These are phyloP conservation scores for Vitis rupestris DNA, from an alignment of 164 flowering plant genomes.

Conservation along the genomic window DNA sequence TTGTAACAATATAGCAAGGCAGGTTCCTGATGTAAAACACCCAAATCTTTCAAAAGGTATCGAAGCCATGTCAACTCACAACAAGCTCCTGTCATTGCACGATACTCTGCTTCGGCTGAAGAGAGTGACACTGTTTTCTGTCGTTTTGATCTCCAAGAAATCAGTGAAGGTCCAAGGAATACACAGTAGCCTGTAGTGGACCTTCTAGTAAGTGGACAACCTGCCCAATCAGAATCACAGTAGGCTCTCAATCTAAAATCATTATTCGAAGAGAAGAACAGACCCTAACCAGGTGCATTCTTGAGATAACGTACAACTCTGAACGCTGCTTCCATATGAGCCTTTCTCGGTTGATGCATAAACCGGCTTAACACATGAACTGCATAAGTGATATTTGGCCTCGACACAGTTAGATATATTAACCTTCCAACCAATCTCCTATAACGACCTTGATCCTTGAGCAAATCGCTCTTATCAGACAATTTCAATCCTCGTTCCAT, in stretches of 20 bases:
- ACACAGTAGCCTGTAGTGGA: not conserved
- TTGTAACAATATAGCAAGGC: not conserved
- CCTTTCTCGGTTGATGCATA: not conserved
- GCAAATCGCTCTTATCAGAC: constrained; percentile 2
- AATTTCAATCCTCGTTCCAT: constrained; percentile 4
- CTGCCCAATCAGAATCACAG: not conserved
- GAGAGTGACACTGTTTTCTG: not conserved
- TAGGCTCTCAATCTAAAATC: not conserved
- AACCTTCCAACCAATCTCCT: not conserved
- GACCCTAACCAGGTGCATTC: not conserved
- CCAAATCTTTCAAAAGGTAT: not conserved
- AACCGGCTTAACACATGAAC: not conserved
- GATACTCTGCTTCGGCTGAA: not conserved
- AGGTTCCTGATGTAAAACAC: not conserved
- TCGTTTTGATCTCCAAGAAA: not conserved
- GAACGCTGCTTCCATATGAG: constrained; percentile 1
- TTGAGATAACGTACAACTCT: not conserved
- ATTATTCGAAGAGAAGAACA: not conserved
- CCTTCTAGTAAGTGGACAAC: constrained; percentile 3
- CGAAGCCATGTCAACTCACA: not conserved
- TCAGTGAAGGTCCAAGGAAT: not conserved
- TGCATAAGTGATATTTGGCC: not conserved
- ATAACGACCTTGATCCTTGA: constrained; percentile 2
- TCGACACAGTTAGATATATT: not conserved
- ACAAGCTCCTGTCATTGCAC: not conserved